Conservation (phyloP, 140 eudicot genomes). For the Senecio squalidus region DNA sequence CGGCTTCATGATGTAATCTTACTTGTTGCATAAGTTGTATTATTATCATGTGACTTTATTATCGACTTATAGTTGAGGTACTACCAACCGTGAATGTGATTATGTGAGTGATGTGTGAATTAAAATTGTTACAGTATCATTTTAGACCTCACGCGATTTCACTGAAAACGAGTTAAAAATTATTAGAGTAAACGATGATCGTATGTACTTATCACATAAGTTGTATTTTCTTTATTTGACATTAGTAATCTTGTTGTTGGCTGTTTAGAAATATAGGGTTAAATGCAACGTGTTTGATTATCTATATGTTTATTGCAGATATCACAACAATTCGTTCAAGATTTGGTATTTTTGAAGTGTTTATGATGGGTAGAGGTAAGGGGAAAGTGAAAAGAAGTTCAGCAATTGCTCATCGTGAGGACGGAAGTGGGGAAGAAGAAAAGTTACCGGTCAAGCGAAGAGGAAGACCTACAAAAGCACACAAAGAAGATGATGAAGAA, state of each 20-base stretch:
- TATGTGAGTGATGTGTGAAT: neutral
- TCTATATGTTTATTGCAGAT: slow-evolving; percentile 37
- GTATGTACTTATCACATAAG: neutral
- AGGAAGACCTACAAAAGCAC: slow-evolving; percentile 82
- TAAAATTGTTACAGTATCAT: neutral
- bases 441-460: slow-evolving; percentile 60
- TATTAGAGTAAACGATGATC: slow-evolving; percentile 2
- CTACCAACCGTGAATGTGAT: slow-evolving; percentile 19
- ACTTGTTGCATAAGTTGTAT: slow-evolving; percentile 1
- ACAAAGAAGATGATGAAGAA: slow-evolving; percentile 69
- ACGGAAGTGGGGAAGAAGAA: slow-evolving; percentile 79
- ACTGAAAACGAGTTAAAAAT: neutral
- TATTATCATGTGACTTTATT: slow-evolving; percentile 8
- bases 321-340: slow-evolving; percentile 10
- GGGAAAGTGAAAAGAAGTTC: slow-evolving; percentile 70
- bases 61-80: neutral
- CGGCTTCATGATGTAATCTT: slow-evolving; percentile 2
- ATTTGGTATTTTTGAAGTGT: slow-evolving; percentile 7
- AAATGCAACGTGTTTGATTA: neutral
- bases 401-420: slow-evolving; percentile 32
- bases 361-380: slow-evolving; percentile 71
- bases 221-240: neutral
- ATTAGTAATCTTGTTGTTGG: too few species aligned
- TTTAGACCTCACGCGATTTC: neutral
- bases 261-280: too few species aligned